Base-by-base conservation (phyloP, 768 basidiomycete genomes). In the Galerina marginata region DNA sequence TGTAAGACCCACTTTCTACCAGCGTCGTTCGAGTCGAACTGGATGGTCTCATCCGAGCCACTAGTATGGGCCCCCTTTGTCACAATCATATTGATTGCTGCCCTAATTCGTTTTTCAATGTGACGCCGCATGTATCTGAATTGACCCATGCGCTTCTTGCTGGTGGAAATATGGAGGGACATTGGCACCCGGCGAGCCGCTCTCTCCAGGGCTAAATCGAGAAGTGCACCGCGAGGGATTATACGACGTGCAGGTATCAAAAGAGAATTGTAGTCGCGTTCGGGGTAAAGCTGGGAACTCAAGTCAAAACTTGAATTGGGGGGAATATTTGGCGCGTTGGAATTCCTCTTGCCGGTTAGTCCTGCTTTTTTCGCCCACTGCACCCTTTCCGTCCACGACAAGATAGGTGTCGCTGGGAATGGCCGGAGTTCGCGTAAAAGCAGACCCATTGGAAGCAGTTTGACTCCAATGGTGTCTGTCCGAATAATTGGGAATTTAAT, bases 51-150 rank as follows among this genome's bases (percentile, higher is more conserved):
- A 37, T 47, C 58, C 26, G 45, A 44, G 20, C 68, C 56, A 6
- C 51, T 59, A 29, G 65, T 70, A 44, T 77, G 65, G 12, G 81
- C 81, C 0, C 79, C 80, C 4, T 79, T 76, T 4, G 72, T 67
- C 23, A 78, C 75, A 37, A 84, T 75, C 15, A 83, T 69, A 23
- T 68, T 71, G 26, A 82, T 43, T 4, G 79, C 78, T 9, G 70
- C 69, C 66, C 80, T 80, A 36, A 84, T 57, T 54, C 74, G 77
- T 37, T 65, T 65, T 4, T 56, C 52, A 14, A 82, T 74, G 12
- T 59, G 67, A 40, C 51, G 51, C 4, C 82, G 72, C 37, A 79
- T 71, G 45, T 70, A 64, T 2, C 71, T 69, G 7, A 67, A 63
- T 29, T 70, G 66, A 48, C 72, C 72, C 54, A 77, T 74, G 11